These are phyloP conservation scores for maize (Zea mays) DNA, from an alignment of 176 grass and related monocot genomes.

Conservation along the genomic window Zm-B73-REFERENCE-NAM-5.0 NC_050101.1:50584001-50584500, in stretches of 20 bases:
- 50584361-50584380: background rate
- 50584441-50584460: background rate
- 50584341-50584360: background rate
- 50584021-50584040: too few relatives aligned
- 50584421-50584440: background rate
- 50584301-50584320: too few relatives aligned
- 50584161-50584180: background rate
- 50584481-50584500: background rate
- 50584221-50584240: background rate
- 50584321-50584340: background rate
- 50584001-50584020: constrained; percentile 15
- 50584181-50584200: background rate
- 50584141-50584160: constrained; percentile 1
- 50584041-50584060: too few relatives aligned
- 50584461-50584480: constrained; percentile 5
- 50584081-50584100: constrained; percentile 25
- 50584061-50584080: background rate
- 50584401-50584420: background rate
- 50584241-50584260: constrained; percentile 3
- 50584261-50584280: background rate
- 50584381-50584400: background rate
- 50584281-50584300: background rate
- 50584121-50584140: background rate
- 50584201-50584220: background rate
- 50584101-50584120: background rate